phyloP scores from a whole-genome alignment of 2,329 filamentous ascomycete species.

The Colletotrichum echinochloae region DNA sequence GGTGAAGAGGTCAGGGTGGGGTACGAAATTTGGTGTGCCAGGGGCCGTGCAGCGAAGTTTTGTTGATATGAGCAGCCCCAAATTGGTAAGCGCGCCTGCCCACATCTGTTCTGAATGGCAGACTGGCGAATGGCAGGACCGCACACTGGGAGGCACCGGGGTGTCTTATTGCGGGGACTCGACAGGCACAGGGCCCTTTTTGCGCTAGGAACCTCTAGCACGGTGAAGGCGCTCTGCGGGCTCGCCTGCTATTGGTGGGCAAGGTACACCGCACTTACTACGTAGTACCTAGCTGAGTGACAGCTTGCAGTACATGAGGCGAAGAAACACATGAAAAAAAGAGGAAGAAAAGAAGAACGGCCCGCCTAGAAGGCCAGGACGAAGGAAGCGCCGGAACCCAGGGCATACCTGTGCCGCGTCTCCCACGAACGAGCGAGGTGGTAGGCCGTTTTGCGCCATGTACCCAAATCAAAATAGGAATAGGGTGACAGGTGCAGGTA shows the following conservation, averaged over 20 bases:
- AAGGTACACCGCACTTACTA: conserved; percentile 32
- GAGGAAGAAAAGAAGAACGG: not conserved
- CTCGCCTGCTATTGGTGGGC: conserved; percentile 22
- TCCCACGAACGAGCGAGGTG: not conserved
- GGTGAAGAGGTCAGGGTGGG: conserved; percentile 23
- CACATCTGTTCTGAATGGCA: conserved; percentile 28
- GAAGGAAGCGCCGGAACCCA: not conserved
- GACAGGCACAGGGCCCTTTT: conserved; percentile 26
- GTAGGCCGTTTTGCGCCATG: conserved; percentile 6
- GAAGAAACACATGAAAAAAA: not conserved
- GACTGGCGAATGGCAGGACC: conserved; percentile 25
- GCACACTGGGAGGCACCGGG: conserved; percentile 6
- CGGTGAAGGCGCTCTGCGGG: conserved; percentile 3
- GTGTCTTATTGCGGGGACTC: conserved; percentile 32
- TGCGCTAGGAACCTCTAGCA: not conserved
- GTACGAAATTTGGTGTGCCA: conserved; percentile 41
- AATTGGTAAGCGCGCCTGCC: conserved; percentile 42
- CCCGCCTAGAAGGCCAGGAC: not conserved
- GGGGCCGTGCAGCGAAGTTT: conserved; percentile 38
- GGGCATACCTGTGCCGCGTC: not conserved
- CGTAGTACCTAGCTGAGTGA: conserved; percentile 17
- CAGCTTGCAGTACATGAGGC: conserved; percentile 14
- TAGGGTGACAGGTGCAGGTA: not conserved
- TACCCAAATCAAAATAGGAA: not conserved
- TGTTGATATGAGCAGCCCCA: conserved; percentile 41